These are phyloP conservation scores for Fusarium lateritium DNA, from an alignment of 2,329 filamentous ascomycete species.

Conservation along the genomic window DNA sequence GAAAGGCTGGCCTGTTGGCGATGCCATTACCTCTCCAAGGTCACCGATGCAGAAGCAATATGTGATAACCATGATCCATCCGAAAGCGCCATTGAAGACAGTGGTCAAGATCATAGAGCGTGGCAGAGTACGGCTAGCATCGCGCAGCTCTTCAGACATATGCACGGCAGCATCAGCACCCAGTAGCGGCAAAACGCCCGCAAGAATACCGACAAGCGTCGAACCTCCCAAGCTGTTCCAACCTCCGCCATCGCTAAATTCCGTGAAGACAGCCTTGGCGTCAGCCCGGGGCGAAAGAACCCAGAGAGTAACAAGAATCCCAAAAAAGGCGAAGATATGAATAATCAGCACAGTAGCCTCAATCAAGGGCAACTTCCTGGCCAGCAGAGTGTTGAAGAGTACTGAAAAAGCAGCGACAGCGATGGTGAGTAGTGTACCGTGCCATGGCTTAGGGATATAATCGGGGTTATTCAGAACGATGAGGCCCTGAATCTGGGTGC, in stretches of 20 bases:
- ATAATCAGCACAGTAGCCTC: slow-evolving; percentile 38
- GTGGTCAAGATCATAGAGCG: slow-evolving; percentile 42
- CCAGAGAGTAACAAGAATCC: slow-evolving; percentile 41
- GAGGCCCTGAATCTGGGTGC: slow-evolving; percentile 62
- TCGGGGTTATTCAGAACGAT: slow-evolving; percentile 52
- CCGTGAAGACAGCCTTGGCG: slow-evolving; percentile 34
- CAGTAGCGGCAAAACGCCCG: slow-evolving; percentile 36
- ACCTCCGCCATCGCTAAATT: slow-evolving; percentile 42
- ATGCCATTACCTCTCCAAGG: slow-evolving; percentile 37
- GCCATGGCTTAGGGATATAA: slow-evolving; percentile 38
- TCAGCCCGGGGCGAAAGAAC: slow-evolving; percentile 40
- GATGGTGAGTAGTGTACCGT: slow-evolving; percentile 37
- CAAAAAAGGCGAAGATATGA: slow-evolving; percentile 45
- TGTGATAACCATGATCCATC: slow-evolving; percentile 46
- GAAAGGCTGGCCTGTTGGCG: slow-evolving; percentile 41
- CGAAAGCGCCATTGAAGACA: slow-evolving; percentile 40
- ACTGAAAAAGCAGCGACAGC: slow-evolving; percentile 37
- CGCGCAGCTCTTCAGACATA: slow-evolving; percentile 43
- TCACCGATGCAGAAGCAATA: slow-evolving; percentile 45
- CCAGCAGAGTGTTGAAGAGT: slow-evolving; percentile 38
- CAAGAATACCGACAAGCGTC: slow-evolving; percentile 41
- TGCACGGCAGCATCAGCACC: slow-evolving; percentile 45
- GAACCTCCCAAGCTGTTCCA: slow-evolving; percentile 41
- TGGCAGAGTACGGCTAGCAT: slow-evolving; percentile 40
- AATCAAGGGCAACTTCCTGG: slow-evolving; percentile 35